These are phyloP conservation scores for Bipolaris zeicola DNA, from an alignment of 2,329 filamentous ascomycete genomes.

Conservation along the genomic window DNA sequence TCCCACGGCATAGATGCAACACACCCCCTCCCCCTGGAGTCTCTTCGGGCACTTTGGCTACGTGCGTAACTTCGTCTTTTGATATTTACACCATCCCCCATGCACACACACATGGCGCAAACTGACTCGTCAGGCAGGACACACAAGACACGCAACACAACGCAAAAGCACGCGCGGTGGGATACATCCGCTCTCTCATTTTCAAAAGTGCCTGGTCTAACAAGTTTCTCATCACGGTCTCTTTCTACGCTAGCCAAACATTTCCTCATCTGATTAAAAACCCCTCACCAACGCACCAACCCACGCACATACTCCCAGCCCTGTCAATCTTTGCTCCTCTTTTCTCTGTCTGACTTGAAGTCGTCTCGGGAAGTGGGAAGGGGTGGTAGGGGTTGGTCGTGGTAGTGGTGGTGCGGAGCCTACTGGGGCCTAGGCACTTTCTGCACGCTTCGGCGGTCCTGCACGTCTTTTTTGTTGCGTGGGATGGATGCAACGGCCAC, in stretches of 20 bases:
- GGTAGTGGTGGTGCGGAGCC: too few relatives aligned
- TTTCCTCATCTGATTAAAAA: too few relatives aligned
- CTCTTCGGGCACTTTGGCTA: background rate
- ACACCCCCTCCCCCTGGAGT: background rate
- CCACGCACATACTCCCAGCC: background rate
- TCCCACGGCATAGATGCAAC: too few relatives aligned
- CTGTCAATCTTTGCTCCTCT: conserved; percentile 6
- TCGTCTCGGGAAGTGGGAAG: too few relatives aligned
- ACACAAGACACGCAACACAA: background rate
- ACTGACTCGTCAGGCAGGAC: background rate
- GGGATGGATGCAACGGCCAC: background rate
- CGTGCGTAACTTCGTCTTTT: background rate
- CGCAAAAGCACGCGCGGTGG: background rate
- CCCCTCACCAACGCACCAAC: background rate
- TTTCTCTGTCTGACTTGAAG: background rate
- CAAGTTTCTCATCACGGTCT: too few relatives aligned
- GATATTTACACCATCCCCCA: background rate
- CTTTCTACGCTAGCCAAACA: too few relatives aligned
- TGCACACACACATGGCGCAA: background rate
- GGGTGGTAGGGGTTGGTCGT: too few relatives aligned
- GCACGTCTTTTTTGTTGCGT: conserved; percentile 1
- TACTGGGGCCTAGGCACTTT: too few relatives aligned
- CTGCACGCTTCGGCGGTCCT: background rate
- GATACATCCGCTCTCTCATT: too few relatives aligned
- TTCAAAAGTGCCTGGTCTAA: too few relatives aligned